Percentiles rank a stretch among this genome's conserved stretches.
phyloP scores from a whole-genome alignment of 306 rosid genomes.

The Phaseolus lunatus region DNA sequence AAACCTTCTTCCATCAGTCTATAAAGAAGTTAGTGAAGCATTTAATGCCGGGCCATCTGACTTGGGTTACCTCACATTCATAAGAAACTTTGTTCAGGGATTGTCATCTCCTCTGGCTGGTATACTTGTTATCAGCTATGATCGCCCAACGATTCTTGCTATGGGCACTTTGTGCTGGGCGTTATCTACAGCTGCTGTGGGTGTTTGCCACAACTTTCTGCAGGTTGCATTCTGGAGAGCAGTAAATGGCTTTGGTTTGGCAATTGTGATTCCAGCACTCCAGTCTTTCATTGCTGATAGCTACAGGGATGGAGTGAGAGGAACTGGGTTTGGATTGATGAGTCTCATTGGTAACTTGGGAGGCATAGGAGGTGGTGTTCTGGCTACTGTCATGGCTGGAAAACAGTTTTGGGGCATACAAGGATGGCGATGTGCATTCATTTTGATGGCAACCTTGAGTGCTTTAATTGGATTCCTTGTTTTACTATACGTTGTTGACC shows the following conservation, averaged over 20 bases:
- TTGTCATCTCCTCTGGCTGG: conserved; percentile 93
- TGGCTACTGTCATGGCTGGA: conserved; percentile 97
- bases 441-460: conserved; percentile 83
- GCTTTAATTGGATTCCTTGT: conserved; percentile 83
- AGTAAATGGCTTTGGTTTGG: conserved; percentile 90
- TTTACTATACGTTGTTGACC: conserved; percentile 77
- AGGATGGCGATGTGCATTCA: conserved; percentile 92
- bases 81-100: conserved; percentile 87
- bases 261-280: conserved; percentile 95
- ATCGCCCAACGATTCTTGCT: conserved; percentile 87
- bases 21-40: conserved; percentile 97
- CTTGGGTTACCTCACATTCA: conserved; percentile 92
- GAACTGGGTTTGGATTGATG: conserved; percentile 87
- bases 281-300: conserved; percentile 97
- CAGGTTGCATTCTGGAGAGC: conserved; percentile 96
- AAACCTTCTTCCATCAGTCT: conserved; percentile 94
- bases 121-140: conserved; percentile 72
- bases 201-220: conserved; percentile 61
- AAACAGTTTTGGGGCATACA: conserved; percentile 69
- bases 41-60: conserved; percentile 94
- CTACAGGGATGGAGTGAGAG: conserved; percentile 79
- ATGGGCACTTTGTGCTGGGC: conserved; percentile 96
- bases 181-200: conserved; percentile 94
- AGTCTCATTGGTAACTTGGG: conserved; percentile 78
- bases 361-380: conserved; percentile 95